Evolutionary conservation across 2,329 filamentous ascomycete genomes (phyloP).

Genomic region (Aureobasidium sp.): DNA sequence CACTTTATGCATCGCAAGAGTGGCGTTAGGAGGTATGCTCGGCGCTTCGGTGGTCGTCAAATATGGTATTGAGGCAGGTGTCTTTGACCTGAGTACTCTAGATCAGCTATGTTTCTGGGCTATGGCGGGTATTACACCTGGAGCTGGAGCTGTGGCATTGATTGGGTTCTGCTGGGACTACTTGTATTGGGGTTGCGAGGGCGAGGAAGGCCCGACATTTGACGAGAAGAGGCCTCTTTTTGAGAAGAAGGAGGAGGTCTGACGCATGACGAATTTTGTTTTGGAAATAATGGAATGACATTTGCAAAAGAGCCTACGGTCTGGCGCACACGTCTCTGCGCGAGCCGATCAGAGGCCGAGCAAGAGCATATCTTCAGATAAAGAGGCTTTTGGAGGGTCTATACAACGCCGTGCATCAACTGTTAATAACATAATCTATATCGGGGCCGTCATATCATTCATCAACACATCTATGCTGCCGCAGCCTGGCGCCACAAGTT

Average conservation of each 20-base stretch:
- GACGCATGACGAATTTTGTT: background rate
- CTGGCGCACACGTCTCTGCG: background rate
- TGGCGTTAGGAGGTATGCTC: background rate
- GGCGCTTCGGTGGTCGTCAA: background rate
- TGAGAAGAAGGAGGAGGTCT: background rate
- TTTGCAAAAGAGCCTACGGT: background rate
- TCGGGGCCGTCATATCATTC: background rate
- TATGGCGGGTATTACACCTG: background rate
- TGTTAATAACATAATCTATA: background rate
- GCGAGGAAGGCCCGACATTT: background rate
- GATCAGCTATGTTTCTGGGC: background rate
- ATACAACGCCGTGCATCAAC: background rate
- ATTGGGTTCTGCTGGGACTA: background rate
- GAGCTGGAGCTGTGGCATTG: background rate
- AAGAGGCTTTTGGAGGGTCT: background rate
- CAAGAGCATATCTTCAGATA: background rate
- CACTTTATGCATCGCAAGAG: background rate
- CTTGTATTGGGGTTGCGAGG: background rate
- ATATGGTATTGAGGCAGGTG: background rate
- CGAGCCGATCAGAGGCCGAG: too few relatives aligned
- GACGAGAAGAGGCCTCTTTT: slow-evolving; percentile 3
- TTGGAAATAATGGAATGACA: background rate
- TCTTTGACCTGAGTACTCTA: background rate
- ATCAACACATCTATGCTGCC: background rate
- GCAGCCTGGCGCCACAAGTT: slow-evolving; percentile 16